Base-by-base conservation (phyloP, 1,284 basidiomycete species). In the Rhodotorula sp. region DNA sequence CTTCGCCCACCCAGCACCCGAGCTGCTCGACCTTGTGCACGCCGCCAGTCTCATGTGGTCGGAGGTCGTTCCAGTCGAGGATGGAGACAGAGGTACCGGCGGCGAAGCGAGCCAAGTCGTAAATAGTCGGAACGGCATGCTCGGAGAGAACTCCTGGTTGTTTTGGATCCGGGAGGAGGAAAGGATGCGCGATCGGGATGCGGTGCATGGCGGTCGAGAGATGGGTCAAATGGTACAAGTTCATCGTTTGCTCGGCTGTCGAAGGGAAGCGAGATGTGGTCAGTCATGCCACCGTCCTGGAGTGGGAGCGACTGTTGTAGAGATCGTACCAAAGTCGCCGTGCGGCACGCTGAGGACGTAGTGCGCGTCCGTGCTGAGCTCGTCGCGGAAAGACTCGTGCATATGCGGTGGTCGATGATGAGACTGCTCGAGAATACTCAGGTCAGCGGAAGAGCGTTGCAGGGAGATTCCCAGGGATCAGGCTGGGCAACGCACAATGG, bases 171-270 rank as follows among this genome's bases (percentile, higher is more conserved):
- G 71, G 65, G n/a, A 72, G 56, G 51, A 65, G 52, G 64, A 76
- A 62, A 5, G 75, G 72, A 47, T 69, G 64, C 20, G 68, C 63
- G 61, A 76, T 69, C 4, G 72, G 70, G 16, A 70, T 72, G 31
- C 72, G 72, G n/a, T 65, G 59, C 20, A 72, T 62, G 14, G 62
- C 57, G 3, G 54, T 39, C 2, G 72, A 58, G 46, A 76, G 68
- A 39, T 74, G 69, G 2, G 75, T 61, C 62, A 76, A 72, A 56
- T 74, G 72, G 62, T 74, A 76, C 14, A 76, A 62, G 54, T 73
- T 70, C 67, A 74, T 72, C n/a, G 65, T 68, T 60, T 74, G 72
- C 26, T 74, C 70, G 47, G 72, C 75, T 76, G 68, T 23, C 39
- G 39, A 12, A 43, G 12, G 18, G 15, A 6, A 0, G 34, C 4